These are phyloP conservation scores for Acanthamoeba polyphaga DNA, from an alignment of 208 protist species.

Conservation along the genomic window DNA sequence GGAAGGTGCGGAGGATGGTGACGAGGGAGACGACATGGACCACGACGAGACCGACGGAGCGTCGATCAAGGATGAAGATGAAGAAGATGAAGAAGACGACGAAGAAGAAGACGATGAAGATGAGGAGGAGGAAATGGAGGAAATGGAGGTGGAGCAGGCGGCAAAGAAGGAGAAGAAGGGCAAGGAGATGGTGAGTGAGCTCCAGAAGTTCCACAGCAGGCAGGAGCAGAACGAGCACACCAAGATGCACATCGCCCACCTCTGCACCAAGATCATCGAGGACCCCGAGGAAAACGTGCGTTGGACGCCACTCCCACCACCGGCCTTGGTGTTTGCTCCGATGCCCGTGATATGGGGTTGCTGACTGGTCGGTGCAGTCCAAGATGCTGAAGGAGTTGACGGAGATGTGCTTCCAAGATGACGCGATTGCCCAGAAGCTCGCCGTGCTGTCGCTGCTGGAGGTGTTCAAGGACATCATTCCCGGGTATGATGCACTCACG, in stretches of 20 bases:
- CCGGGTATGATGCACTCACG: neutral
- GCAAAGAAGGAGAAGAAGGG: neutral
- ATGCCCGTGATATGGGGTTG: neutral
- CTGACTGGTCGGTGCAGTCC: neutral
- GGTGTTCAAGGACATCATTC: slow-evolving; percentile 69
- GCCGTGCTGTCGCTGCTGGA: slow-evolving; percentile 60
- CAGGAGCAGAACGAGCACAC: slow-evolving; percentile 26
- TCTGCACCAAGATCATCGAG: slow-evolving; percentile 64
- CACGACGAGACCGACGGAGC: neutral
- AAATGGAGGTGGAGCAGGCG: neutral
- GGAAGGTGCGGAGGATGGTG: neutral
- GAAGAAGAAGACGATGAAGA: neutral
- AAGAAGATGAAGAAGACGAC: neutral
- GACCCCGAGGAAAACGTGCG: slow-evolving; percentile 61
- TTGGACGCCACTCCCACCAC: neutral
- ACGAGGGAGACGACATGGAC: neutral
- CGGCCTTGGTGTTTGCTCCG: neutral
- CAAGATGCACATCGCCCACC: slow-evolving; percentile 62
- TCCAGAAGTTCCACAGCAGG: slow-evolving; percentile 40
- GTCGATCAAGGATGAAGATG: slow-evolving; percentile 5
- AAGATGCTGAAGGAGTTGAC: slow-evolving; percentile 53
- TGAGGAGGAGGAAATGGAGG: neutral
- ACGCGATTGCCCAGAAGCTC: slow-evolving; percentile 30
- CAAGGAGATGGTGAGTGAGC: slow-evolving; percentile 9
- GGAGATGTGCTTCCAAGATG: slow-evolving; percentile 39